Base-by-base conservation (phyloP, 2,329 filamentous ascomycete genomes). In the Talaromyces rugulosus region DNA sequence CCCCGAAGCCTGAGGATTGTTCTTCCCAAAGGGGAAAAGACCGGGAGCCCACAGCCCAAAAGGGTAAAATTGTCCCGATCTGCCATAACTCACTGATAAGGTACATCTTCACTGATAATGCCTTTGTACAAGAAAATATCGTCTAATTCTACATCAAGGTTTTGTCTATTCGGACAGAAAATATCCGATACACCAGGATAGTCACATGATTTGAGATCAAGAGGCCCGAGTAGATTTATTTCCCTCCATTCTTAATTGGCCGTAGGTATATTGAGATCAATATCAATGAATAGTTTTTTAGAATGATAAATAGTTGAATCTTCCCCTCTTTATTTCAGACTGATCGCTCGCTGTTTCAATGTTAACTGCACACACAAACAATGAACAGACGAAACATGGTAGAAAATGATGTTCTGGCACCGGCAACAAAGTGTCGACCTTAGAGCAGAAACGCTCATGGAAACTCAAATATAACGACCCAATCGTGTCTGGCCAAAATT, bases 41-140 rank as follows among this genome's bases (percentile, higher is more conserved):
- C 53, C 44, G 57, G 40, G 57, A 53, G 34, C 27, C 42, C 16
- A 16, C 56, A 59, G 58, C 61, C 61, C 53, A 44, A 62, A 62
- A 62, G 16, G 57, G 61, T 23, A 59, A 62, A 62, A 59, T 16
- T 62, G 55, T 62, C 61, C 61, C 57, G 50, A 53, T 31, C 30
- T 31, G 30, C 50, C 28, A 53, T 53, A 11, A 7, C 28, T 53
- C 33, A 9, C 28, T 56, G 54, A 56, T 56, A 56, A 56, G 31
- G 31, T 28, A 56, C 12, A 2, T 40, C n/a, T 34, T 5, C 5
- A 56, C 33, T 23, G 54, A 56, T 33, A 53, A 53, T n/a, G 44
- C 44, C 18, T 5, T 40, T 40, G 36, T 40, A 40, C 36, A 47
- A 47, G n/a, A 47, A 27, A 18, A 23, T 12, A 47, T 47, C 16